Conservation (phyloP, 352 stramenopile species). For the Globisporangium viniferum region DNA sequence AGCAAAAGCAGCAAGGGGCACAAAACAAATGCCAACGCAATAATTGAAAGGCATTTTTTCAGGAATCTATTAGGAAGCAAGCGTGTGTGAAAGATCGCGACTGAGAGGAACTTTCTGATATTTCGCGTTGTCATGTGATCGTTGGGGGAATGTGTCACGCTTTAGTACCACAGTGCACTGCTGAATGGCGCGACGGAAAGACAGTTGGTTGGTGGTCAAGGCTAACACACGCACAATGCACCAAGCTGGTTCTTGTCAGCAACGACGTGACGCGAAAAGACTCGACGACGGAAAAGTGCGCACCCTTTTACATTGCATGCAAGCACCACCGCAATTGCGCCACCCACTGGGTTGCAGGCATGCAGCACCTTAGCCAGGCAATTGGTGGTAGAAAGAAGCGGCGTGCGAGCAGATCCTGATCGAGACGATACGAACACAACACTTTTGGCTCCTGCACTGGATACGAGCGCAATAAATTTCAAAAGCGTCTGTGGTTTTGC, state of each 20-base stretch:
- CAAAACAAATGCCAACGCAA: background rate
- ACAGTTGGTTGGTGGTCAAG: constrained; percentile 7
- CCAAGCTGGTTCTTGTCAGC: background rate
- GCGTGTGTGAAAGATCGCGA: constrained; percentile 18
- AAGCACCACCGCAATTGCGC: background rate
- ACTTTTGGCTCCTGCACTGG: background rate
- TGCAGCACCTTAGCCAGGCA: background rate
- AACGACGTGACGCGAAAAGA: constrained; percentile 16
- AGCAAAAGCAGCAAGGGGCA: background rate
- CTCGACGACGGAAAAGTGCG: background rate
- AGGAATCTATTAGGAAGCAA: constrained; percentile 10
- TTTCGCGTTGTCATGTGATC: constrained; percentile 11
- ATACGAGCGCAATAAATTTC: constrained; percentile 3
- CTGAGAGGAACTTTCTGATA: constrained; percentile 16
- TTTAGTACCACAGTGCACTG: constrained; percentile 1
- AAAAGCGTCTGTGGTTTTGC: constrained; percentile 5
- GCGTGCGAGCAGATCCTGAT: background rate
- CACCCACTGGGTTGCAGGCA: background rate
- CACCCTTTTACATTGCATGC: constrained; percentile 2
- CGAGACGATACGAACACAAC: constrained; percentile 1
- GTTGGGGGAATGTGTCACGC: constrained; percentile 7
- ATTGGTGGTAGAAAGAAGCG: background rate
- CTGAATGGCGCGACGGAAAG: background rate
- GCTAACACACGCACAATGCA: background rate
- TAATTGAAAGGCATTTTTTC: background rate